These are phyloP conservation scores for Colletotrichum karsti DNA, from an alignment of 2,329 filamentous ascomycete species.

Conservation along the genomic window DNA sequence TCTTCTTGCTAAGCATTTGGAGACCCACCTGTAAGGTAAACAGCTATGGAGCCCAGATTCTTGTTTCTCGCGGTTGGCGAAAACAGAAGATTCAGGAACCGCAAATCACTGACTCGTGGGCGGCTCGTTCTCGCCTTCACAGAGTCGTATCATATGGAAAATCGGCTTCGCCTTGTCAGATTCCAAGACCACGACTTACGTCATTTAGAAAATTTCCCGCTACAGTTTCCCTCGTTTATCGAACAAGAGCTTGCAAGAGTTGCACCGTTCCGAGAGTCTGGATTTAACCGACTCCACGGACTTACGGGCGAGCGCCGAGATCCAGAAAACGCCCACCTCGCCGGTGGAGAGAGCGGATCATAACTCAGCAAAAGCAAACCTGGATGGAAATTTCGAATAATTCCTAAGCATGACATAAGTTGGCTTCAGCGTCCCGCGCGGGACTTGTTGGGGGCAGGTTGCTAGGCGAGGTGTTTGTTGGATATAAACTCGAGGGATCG, in stretches of 20 bases:
- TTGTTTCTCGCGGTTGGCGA: neutral
- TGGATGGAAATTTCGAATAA: neutral
- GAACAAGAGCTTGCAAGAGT: neutral
- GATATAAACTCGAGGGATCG: neutral
- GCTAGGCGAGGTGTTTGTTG: too few species aligned
- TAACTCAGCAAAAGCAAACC: neutral
- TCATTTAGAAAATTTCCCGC: neutral
- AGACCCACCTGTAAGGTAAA: neutral
- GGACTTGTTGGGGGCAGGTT: neutral
- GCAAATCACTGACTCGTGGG: neutral
- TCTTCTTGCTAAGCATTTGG: neutral
- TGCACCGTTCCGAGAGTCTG: neutral
- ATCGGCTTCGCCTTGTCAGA: neutral
- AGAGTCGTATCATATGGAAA: neutral
- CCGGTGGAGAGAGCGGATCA: neutral
- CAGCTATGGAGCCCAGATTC: neutral
- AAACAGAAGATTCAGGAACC: neutral
- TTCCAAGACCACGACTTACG: neutral
- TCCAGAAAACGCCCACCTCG: neutral
- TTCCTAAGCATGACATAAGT: conserved; percentile 4
- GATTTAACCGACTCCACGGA: neutral
- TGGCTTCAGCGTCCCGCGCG: neutral
- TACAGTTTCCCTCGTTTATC: neutral
- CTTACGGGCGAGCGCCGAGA: neutral
- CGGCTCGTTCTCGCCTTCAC: neutral